Base-by-base conservation (phyloP, 1,284 basidiomycete species). In the Earliella scabrosa region DNA sequence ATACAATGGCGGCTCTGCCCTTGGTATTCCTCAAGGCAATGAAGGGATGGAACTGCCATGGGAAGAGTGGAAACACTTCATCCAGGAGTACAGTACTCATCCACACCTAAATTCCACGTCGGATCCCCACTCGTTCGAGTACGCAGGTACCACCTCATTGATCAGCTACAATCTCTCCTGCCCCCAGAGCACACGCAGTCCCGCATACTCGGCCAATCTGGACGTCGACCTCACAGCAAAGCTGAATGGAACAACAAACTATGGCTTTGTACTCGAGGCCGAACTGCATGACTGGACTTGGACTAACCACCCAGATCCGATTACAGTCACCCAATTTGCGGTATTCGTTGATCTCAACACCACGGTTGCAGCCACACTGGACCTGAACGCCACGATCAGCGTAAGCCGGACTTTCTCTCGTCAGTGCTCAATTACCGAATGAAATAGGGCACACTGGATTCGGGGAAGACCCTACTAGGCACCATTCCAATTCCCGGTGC, bases 111-210 rank as follows among this genome's bases (percentile, higher is more conserved):
- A n/a, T n/a, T n/a, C n/a, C n/a, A n/a, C n/a, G n/a, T n/a, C n/a
- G n/a, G 23, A 21, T 29, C 32, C 34, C 29, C 26, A 27, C 34
- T 39, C 74, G 73, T 73, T 77, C 64, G 32, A 54, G 60, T 7
- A 9, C 23, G 46, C n/a, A 1, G 11, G 14, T 5, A 43, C 47
- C 8, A 14, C 21, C 2, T 51, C 9, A 9, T 43, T 56, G 11
- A 48, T 24, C 39, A 44, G 14, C 24, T 18, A 18, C 1, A 52
- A 26, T 29, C 2, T 47, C 34, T 29, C 24, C 36, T 62, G 45
- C 35, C 49, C 38, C 8, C 54, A 56, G 26, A 24, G 23, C n/a
- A 49, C 48, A 2, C 18, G 2, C 1, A 21, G 35, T n/a, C 34
- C 40, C 8, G 24, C 20, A 20, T 54, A 52, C 20, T 13, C 35